These are phyloP conservation scores for Xylaria sp. DNA, from an alignment of 2,329 filamentous ascomycete species.

Conservation along the genomic window DNA sequence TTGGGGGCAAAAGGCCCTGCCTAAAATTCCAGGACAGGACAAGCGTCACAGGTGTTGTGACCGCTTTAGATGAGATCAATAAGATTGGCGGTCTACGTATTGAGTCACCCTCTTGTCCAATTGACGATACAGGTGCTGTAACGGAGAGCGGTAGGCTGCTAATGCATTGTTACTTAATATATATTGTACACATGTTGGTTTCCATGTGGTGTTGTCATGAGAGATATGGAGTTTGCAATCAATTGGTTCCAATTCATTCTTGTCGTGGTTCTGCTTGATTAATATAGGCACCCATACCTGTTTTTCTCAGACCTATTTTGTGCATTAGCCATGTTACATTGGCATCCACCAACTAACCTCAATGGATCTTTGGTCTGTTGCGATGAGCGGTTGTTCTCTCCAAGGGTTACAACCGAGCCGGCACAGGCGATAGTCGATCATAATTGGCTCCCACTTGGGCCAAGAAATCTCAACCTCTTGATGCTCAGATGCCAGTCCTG, in stretches of 20 bases:
- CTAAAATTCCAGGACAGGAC: conserved; percentile 13
- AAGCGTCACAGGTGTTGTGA: conserved; percentile 30
- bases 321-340: conserved; percentile 32
- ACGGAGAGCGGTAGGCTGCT: background rate
- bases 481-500: background rate
- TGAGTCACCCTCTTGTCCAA: conserved; percentile 2
- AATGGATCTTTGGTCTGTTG: conserved; percentile 28
- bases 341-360: conserved; percentile 11
- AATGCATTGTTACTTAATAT: conserved; percentile 10
- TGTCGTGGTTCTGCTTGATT: background rate
- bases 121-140: background rate
- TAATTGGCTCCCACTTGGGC: conserved; percentile 9
- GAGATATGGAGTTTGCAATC: conserved; percentile 8
- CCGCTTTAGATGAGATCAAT: conserved; percentile 22
- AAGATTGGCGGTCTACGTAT: conserved; percentile 33
- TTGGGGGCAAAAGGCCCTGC: conserved; percentile 6
- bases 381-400: conserved; percentile 10
- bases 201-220: background rate
- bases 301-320: conserved; percentile 21
- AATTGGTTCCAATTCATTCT: conserved; percentile 6
- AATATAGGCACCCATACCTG: conserved; percentile 11
- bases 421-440: background rate
- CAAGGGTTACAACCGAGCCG: conserved; percentile 2
- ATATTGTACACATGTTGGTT: background rate
- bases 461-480: conserved; percentile 7